These are phyloP conservation scores for Sutorius eximius DNA, from an alignment of 1,284 basidiomycete species.

Conservation along the genomic window DNA sequence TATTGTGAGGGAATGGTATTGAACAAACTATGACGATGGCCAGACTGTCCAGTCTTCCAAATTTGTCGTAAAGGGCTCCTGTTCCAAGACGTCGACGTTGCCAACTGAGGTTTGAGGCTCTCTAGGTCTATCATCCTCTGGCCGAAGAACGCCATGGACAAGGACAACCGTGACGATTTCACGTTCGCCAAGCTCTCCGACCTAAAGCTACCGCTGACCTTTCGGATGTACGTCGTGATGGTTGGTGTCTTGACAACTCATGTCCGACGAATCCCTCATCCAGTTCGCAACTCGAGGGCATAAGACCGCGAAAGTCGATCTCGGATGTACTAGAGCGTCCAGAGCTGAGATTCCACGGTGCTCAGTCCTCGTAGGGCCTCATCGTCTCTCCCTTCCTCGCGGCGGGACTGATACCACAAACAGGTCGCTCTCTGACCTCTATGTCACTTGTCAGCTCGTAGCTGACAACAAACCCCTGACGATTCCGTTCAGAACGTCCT, in stretches of 20 bases:
- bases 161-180: slow-evolving; percentile 79
- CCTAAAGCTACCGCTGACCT: slow-evolving; percentile 81
- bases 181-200: slow-evolving; percentile 88
- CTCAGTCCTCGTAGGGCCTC: slow-evolving; percentile 68
- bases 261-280: slow-evolving; percentile 1
- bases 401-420: slow-evolving; percentile 27
- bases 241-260: slow-evolving; percentile 10
- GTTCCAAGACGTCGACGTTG: background rate
- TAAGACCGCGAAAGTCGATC: slow-evolving; percentile 65
- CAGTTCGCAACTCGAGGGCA: slow-evolving; percentile 85
- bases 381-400: background rate
- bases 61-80: slow-evolving; percentile 8
- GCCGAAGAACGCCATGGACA: slow-evolving; percentile 53
- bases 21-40: background rate
- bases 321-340: slow-evolving; percentile 78
- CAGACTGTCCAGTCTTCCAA: slow-evolving; percentile 1
- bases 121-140: background rate
- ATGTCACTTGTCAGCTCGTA: slow-evolving; percentile 87
- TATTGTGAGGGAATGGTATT: background rate
- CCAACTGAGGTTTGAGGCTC: background rate
- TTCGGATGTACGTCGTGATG: slow-evolving; percentile 70
- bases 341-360: slow-evolving; percentile 75
- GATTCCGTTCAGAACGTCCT: slow-evolving; percentile 87
- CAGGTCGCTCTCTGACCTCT: slow-evolving; percentile 82
- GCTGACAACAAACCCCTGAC: slow-evolving; percentile 93